Evolutionary conservation across 139 green algal species (phyloP).

Genomic region (Ostreobium quekettii): DNA sequence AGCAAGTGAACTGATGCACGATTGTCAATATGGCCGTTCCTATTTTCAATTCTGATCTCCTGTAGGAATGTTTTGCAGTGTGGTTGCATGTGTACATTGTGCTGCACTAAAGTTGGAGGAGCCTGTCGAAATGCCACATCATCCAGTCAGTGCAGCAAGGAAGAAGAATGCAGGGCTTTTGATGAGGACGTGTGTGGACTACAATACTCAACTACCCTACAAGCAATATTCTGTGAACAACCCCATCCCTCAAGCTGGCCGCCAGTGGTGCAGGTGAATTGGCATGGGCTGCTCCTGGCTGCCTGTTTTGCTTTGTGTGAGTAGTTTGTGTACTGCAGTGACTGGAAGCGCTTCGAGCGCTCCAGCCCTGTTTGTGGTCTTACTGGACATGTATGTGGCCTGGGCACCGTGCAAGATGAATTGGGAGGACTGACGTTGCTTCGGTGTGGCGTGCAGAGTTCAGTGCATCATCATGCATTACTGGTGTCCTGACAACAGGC

Average conservation of each 20-base stretch:
- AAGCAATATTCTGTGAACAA: constrained; percentile 1
- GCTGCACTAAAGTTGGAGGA: not conserved
- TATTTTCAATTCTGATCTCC: too few relatives aligned
- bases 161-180: constrained; percentile 13
- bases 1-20: too few relatives aligned
- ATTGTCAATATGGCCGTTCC: too few relatives aligned
- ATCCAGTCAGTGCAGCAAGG: not conserved
- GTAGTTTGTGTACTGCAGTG: not conserved
- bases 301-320: not conserved
- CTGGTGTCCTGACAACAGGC: too few relatives aligned
- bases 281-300: not conserved
- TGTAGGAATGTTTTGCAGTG: constrained; percentile 7
- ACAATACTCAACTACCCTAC: constrained; percentile 2
- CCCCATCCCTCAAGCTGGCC: not conserved
- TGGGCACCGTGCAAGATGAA: not conserved
- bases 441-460: too few relatives aligned
- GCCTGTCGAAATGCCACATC: not conserved
- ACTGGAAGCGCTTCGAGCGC: not conserved
- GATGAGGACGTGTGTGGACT: constrained; percentile 7
- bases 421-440: too few relatives aligned
- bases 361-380: not conserved
- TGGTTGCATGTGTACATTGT: constrained; percentile 12
- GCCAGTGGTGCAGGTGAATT: not conserved
- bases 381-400: not conserved
- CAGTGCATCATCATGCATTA: too few relatives aligned